Percentiles rank a stretch among this genome's conserved stretches.
These are phyloP conservation scores for Alloteropsis semialata DNA, from an alignment of 176 grass and related monocot species.

Conservation along the genomic window DNA sequence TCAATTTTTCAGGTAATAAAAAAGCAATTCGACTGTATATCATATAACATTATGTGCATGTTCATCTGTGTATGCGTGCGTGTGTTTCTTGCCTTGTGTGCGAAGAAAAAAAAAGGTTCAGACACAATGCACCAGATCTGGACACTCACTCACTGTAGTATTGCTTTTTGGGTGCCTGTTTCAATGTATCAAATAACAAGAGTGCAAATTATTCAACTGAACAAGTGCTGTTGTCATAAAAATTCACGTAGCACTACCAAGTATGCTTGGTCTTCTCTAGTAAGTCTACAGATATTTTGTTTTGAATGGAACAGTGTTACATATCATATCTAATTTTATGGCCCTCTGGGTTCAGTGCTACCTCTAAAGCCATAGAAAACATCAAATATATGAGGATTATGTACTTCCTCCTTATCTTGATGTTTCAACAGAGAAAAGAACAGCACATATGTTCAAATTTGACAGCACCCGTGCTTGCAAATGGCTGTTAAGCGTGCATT, in stretches of 20 bases:
- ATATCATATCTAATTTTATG: conserved; percentile 2
- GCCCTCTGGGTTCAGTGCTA: background rate
- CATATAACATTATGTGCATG: conserved; percentile 41
- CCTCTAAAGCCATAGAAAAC: conserved; percentile 13
- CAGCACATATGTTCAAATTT: conserved; percentile 31
- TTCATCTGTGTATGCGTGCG: conserved; percentile 27
- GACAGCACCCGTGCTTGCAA: conserved; percentile 5
- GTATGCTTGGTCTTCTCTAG: background rate
- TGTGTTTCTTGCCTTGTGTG: conserved; percentile 27
- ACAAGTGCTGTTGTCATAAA: background rate
- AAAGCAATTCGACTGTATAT: no score
- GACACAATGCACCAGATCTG: conserved; percentile 38
- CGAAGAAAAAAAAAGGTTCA: conserved; percentile 23
- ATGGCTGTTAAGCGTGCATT: conserved; percentile 31
- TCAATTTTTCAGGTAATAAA: no score
- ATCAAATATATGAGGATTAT: no score
- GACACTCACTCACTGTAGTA: conserved; percentile 17
- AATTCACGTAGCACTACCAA: conserved; percentile 12
- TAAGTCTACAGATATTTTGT: background rate
- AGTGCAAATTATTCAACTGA: background rate
- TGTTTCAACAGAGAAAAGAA: background rate
- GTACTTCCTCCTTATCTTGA: conserved; percentile 4
- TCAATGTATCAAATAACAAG: conserved; percentile 15
- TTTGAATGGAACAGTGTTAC: conserved; percentile 23
- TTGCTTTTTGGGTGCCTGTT: conserved; percentile 12